These are phyloP conservation scores for Podila clonocystis DNA, from an alignment of 192 early-diverging fungal genomes.

Conservation along the genomic window DNA sequence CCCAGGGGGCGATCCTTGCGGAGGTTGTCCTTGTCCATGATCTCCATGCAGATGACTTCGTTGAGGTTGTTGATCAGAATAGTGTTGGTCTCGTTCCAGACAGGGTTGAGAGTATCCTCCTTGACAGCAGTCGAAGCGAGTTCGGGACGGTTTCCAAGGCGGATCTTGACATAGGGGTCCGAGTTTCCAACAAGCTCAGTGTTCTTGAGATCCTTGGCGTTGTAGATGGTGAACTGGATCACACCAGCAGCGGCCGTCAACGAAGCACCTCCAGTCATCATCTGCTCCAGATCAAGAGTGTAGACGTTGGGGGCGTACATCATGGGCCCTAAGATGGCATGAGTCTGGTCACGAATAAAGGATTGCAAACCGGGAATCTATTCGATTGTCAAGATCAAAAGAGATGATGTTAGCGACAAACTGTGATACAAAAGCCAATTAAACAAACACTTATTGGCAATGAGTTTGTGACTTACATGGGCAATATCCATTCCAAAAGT, in stretches of 20 bases:
- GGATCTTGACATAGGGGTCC: conserved; percentile 88
- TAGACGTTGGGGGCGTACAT: conserved; percentile 88
- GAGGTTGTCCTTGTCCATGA: conserved; percentile 85
- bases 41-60: conserved; percentile 79
- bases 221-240: conserved; percentile 79
- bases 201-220: conserved; percentile 87
- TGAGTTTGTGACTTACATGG: conserved; percentile 60
- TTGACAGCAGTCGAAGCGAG: conserved; percentile 71
- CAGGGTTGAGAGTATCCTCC: conserved; percentile 80
- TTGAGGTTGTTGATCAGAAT: conserved; percentile 81
- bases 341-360: conserved; percentile 79
- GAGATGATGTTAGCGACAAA: too few relatives aligned
- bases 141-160: conserved; percentile 74
- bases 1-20: conserved; percentile 79
- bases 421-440: neutral
- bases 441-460: too few relatives aligned
- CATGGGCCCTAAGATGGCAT: conserved; percentile 81
- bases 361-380: conserved; percentile 84
- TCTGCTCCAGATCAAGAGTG: conserved; percentile 79
- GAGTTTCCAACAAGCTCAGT: conserved; percentile 86
- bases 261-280: conserved; percentile 72
- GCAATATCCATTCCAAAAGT: conserved; percentile 88
- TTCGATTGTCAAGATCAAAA: neutral
- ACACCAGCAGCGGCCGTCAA: conserved; percentile 86
- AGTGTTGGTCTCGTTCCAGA: conserved; percentile 85